Evolutionary conservation across 23 red algal genomes (phyloP), one percentile per base, ranked within the genome.

Genomic region (Gracilaria vermiculophylla): DNA sequence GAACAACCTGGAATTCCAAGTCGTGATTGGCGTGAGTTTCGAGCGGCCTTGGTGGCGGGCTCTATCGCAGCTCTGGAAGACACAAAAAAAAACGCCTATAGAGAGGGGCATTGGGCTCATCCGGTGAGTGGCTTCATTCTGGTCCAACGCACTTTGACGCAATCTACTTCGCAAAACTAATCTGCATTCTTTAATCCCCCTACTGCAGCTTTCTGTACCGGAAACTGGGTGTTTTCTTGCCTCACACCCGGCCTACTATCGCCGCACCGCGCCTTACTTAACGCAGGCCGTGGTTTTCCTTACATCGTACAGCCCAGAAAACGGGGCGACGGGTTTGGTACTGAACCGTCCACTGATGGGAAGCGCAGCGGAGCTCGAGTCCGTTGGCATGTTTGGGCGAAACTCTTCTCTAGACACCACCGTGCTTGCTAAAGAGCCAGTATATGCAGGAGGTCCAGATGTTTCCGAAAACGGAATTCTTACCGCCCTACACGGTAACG

Each of bases 241-340:
- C 27, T 89, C 85, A 28, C 85, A 89, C 32, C 85, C 85, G 0
- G 85, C 85, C 19, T 89, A 89, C 56, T 89, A 89, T 9, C 85
- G 85, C 67, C 85, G 85, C n/a, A 29, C 33, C 20, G 55, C 55
- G 49, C 85, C 69, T 5, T 89, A 77, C 69, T 53, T 89, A 16
- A 89, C 85, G 15, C 85, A 89, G 54, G 69, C 85, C 0, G 85
- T 89, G 48, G 85, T 89, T 39, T 89, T 89, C 35, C 85, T 89
- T 17, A 76, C 44, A 3, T 64, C 69, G 19, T 78, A 78, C 17
- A 44, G 23, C 11, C 55, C 15, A 37, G 85, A 39, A 16, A 31
- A 55, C 37, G 85, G 85, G 2, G 69, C 85, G 3, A 66, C 85
- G 25, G 85, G 85, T 64, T 69, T 89, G 40, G 85, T 89, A 20